Evolutionary conservation across 768 basidiomycete genomes (phyloP).

Genomic region (Harrya chromipes): DNA sequence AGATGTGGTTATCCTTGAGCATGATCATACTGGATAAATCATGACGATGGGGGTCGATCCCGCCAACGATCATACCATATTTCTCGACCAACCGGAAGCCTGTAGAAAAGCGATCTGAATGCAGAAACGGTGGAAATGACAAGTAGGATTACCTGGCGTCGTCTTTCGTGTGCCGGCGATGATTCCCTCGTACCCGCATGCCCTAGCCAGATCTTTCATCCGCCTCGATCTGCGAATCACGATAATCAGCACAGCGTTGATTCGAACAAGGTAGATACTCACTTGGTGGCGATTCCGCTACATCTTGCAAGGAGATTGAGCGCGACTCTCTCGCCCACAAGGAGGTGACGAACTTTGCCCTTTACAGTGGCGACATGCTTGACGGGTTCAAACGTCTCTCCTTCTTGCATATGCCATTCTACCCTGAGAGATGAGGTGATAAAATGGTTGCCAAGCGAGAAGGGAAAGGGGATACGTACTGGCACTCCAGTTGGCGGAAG

Average conservation of each 20-base stretch:
- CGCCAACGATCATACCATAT: constrained; percentile 97
- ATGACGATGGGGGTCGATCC: constrained; percentile 92
- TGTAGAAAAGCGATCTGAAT: constrained; percentile 27
- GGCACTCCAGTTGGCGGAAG: constrained; percentile 84
- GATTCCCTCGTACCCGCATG: constrained; percentile 79
- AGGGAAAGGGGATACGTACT: constrained; percentile 51
- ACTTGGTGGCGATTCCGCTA: constrained; percentile 97
- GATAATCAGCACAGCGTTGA: background rate
- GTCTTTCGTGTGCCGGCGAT: constrained; percentile 97
- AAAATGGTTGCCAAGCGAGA: background rate
- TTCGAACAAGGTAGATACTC: constrained; percentile 23
- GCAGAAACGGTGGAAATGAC: background rate
- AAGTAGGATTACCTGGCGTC: constrained; percentile 62
- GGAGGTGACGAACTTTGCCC: constrained; percentile 82
- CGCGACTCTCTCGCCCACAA: constrained; percentile 90
- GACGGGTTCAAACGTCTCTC: constrained; percentile 74
- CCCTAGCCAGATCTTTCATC: constrained; percentile 74
- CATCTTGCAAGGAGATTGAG: constrained; percentile 92
- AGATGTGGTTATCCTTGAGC: constrained; percentile 99
- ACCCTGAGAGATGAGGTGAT: constrained; percentile 51
- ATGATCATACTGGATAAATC: constrained; percentile 99
- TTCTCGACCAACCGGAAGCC: constrained; percentile 97
- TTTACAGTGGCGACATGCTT: constrained; percentile 87
- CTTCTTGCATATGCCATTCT: constrained; percentile 91
- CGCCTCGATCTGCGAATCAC: constrained; percentile 62